phyloP scores from a whole-genome alignment of 306 rosid species.

The Rubus idaeus region DNA sequence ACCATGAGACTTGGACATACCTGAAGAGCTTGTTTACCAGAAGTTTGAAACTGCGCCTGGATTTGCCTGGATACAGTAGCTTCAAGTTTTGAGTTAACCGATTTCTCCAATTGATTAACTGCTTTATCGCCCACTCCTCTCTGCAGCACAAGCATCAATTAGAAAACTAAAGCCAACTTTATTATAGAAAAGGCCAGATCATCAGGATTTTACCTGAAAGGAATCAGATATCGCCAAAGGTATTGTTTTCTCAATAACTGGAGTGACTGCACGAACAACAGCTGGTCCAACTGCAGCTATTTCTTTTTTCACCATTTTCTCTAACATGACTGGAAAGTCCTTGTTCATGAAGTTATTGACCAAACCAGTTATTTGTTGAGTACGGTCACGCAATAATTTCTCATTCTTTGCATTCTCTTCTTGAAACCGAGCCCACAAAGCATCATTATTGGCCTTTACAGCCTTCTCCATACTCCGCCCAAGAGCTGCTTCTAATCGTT shows the following conservation, averaged over 20 bases:
- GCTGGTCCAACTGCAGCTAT: slow-evolving; percentile 76
- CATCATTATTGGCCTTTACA: slow-evolving; percentile 71
- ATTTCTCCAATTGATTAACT: slow-evolving; percentile 91
- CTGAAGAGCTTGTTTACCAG: slow-evolving; percentile 97
- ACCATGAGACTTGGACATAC: slow-evolving; percentile 35
- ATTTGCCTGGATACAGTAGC: slow-evolving; percentile 93
- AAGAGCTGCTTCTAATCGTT: slow-evolving; percentile 74
- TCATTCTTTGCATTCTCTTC: slow-evolving; percentile 90
- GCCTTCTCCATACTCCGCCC: slow-evolving; percentile 82
- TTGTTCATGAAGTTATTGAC: slow-evolving; percentile 65
- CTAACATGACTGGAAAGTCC: slow-evolving; percentile 73
- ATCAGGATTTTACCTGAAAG: slow-evolving; percentile 73
- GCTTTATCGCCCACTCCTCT: slow-evolving; percentile 98
- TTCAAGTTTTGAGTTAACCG: slow-evolving; percentile 82
- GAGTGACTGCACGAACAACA: slow-evolving; percentile 68
- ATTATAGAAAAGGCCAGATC: slow-evolving; percentile 18
- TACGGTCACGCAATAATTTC: slow-evolving; percentile 61
- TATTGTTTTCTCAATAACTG: slow-evolving; percentile 79
- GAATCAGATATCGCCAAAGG: slow-evolving; percentile 72
- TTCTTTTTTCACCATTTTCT: slow-evolving; percentile 89
- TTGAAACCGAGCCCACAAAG: slow-evolving; percentile 85
- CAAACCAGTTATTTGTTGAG: slow-evolving; percentile 56
- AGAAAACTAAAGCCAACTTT: slow-evolving; percentile 37
- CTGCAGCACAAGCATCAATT: slow-evolving; percentile 48
- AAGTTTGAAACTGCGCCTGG: slow-evolving; percentile 96